Conservation (phyloP, 441 rosid species). For the Corymbia calophylla region DNA sequence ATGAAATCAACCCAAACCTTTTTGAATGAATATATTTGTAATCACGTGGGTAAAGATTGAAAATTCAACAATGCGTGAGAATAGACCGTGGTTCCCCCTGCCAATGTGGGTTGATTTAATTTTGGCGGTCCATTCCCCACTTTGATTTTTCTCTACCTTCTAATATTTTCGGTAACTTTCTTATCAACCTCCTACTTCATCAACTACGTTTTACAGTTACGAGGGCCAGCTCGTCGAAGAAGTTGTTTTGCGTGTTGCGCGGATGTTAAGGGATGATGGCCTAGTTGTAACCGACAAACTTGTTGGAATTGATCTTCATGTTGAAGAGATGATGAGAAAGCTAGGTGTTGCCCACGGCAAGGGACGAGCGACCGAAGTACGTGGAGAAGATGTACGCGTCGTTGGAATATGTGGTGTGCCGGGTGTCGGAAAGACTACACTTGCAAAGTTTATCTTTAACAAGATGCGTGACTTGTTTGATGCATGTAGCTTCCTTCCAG, state of each 20-base stretch:
- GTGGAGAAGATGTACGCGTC: fast-evolving
- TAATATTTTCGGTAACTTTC: background rate
- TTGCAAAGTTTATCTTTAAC: too few species aligned
- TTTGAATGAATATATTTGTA: background rate
- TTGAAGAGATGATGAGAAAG: background rate
- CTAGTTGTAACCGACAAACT: background rate
- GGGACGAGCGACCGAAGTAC: background rate
- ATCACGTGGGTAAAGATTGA: background rate
- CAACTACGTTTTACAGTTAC: background rate
- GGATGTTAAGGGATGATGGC: background rate
- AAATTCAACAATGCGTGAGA: too few species aligned
- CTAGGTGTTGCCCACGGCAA: background rate
- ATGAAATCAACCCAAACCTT: background rate
- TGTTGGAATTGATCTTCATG: background rate
- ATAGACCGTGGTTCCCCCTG: background rate
- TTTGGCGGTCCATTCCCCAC: too few species aligned
- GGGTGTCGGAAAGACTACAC: background rate
- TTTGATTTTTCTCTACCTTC: background rate
- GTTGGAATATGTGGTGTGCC: fast-evolving
- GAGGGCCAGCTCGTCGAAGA: fast-evolving
- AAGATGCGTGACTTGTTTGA: too few species aligned
- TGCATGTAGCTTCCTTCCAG: background rate
- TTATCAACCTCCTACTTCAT: background rate
- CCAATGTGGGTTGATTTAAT: too few species aligned
- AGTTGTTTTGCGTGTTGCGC: fast-evolving